Evolutionary conservation across 768 basidiomycete species (phyloP).

Genomic region (Mrakia gelida): DNA sequence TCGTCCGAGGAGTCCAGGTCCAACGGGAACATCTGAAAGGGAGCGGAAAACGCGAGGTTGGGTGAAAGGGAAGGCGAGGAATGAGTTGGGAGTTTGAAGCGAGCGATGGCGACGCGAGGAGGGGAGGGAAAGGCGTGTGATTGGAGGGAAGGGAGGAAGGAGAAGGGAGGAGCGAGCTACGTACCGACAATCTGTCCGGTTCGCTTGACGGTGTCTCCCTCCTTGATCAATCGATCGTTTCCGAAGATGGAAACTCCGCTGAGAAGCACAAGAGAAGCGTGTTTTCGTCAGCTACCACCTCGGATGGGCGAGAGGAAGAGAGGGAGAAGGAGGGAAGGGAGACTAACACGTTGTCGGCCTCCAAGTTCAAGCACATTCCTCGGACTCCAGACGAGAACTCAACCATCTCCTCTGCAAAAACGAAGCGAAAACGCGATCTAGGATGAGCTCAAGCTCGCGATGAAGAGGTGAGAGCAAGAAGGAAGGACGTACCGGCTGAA

Average conservation of each 20-base stretch:
- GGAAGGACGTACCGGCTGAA: conserved; percentile 9
- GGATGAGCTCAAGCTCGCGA: neutral
- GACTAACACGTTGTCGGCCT: conserved; percentile 62
- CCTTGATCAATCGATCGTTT: conserved; percentile 97
- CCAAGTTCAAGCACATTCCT: conserved; percentile 99
- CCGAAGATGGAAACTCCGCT: conserved; percentile 99
- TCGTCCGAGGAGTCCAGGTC: conserved; percentile 93
- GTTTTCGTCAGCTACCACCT: neutral
- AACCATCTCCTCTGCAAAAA: conserved; percentile 98
- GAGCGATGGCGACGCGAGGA: neutral
- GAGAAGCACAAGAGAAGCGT: conserved; percentile 36
- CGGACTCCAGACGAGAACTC: conserved; percentile 99
- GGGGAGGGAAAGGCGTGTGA: neutral
- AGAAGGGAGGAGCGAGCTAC: conserved; percentile 5
- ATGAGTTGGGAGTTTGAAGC: neutral
- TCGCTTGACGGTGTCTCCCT: conserved; percentile 99
- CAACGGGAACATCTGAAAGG: conserved; percentile 75
- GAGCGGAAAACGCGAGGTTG: neutral
- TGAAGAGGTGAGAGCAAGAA: neutral
- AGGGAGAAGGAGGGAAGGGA: neutral
- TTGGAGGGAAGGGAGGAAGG: neutral
- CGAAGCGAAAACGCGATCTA: conserved; percentile 16
- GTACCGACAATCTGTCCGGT: conserved; percentile 93
- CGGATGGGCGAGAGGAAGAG: neutral
- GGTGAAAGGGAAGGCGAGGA: neutral